Conservation (phyloP, 2,329 filamentous ascomycete genomes). For the Chalaropsis ovoidea region DNA sequence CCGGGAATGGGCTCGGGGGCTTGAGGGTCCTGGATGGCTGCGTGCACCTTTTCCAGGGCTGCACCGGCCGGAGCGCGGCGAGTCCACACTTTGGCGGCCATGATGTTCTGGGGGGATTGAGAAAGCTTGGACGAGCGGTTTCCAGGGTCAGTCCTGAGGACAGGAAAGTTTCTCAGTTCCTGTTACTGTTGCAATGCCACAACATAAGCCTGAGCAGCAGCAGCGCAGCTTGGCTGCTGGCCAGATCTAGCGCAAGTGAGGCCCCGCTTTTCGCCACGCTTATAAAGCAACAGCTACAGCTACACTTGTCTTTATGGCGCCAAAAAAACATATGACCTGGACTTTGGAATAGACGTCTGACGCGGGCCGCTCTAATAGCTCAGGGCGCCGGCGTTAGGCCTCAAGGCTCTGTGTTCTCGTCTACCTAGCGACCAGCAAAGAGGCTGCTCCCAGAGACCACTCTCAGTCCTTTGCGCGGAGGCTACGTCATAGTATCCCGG, state of each 20-base stretch:
- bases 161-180: neutral
- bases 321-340: neutral
- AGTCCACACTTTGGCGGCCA: neutral
- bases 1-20: slow-evolving; percentile 27
- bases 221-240: too few relatives aligned
- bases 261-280: neutral
- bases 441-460: too few relatives aligned
- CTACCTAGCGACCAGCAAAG: too few relatives aligned
- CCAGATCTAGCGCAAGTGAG: neutral
- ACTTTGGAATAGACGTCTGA: neutral
- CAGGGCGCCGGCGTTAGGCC: too few relatives aligned
- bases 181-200: neutral
- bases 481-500: too few relatives aligned
- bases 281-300: neutral
- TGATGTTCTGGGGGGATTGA: neutral
- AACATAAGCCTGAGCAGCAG: too few relatives aligned
- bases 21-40: neutral
- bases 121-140: neutral
- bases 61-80: neutral
- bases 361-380: neutral
- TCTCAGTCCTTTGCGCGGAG: too few relatives aligned
- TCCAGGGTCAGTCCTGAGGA: too few relatives aligned
- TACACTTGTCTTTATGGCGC: neutral
- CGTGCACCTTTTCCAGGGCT: neutral
- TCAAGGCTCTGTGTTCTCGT: too few relatives aligned